A percentile compares a stretch with the other conserved stretches of the same genome.
These are phyloP conservation scores for Helminthosporium solani DNA, from an alignment of 2,329 filamentous ascomycete species.

Conservation along the genomic window DNA sequence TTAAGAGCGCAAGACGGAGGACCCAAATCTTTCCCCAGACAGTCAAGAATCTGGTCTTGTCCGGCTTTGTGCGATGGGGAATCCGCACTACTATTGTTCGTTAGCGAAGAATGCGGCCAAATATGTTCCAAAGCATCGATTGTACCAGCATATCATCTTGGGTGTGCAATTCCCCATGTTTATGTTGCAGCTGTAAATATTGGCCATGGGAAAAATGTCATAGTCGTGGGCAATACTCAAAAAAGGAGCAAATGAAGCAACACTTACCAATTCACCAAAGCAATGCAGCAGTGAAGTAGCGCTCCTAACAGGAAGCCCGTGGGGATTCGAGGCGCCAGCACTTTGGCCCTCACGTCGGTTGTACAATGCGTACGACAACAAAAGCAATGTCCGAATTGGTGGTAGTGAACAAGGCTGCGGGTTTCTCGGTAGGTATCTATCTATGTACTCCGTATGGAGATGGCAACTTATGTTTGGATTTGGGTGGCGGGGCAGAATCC, in stretches of 20 bases:
- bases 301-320: background rate
- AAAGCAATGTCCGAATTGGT: no score
- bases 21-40: background rate
- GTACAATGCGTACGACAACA: no score
- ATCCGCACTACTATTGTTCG: slow-evolving; percentile 36
- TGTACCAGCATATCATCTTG: no score
- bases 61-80: slow-evolving; percentile 24
- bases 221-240: background rate
- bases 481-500: no score
- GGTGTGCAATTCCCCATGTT: no score
- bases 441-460: no score
- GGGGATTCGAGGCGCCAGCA: background rate
- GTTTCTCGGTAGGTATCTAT: no score
- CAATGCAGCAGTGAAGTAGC: background rate
- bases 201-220: background rate
- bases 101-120: slow-evolving; percentile 7
- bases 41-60: slow-evolving; percentile 1
- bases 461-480: no score
- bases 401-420: background rate
- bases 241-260: background rate
- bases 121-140: no score
- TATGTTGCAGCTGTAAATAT: no score
- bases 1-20: background rate
- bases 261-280: background rate
- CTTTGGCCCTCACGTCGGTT: background rate